A percentile compares a stretch with the other conserved stretches of the same genome.
Conservation (phyloP, 140 eudicot species). For the Senecio squalidus region DNA sequence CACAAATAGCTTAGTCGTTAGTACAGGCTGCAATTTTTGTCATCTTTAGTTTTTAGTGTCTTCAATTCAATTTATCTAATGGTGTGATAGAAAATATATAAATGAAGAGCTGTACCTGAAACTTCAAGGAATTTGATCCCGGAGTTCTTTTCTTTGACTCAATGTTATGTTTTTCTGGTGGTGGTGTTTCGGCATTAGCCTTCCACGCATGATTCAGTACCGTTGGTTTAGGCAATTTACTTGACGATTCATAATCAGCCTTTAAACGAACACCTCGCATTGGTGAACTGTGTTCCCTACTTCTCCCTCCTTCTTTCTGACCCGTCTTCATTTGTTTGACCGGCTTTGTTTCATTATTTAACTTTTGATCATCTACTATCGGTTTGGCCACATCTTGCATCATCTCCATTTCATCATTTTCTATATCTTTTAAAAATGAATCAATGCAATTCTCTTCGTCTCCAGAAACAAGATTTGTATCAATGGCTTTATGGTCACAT, state of each 20-base stretch:
- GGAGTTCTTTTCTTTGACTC: constrained; percentile 56
- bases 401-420: constrained; percentile 22
- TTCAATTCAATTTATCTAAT: background rate
- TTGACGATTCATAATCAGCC: constrained; percentile 41
- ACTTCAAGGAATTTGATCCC: constrained; percentile 55
- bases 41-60: background rate
- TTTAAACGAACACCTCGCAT: constrained; percentile 59
- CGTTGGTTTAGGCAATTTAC: constrained; percentile 51
- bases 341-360: constrained; percentile 41
- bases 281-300: constrained; percentile 81
- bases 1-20: constrained; percentile 19
- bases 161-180: constrained; percentile 41
- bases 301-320: constrained; percentile 79
- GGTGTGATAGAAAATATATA: background rate
- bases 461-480: constrained; percentile 34
- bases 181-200: constrained; percentile 46
- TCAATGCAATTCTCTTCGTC: constrained; percentile 34
- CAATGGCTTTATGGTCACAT: constrained; percentile 46
- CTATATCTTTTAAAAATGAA: constrained; percentile 27
- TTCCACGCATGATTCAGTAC: constrained; percentile 47
- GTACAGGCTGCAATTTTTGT: background rate
- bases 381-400: constrained; percentile 40
- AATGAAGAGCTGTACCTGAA: constrained; percentile 49
- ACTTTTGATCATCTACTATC: constrained; percentile 34
- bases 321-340: constrained; percentile 50